Evolutionary conservation across 2,329 filamentous ascomycete genomes (phyloP).

Genomic region (Penicillium sp.): DNA sequence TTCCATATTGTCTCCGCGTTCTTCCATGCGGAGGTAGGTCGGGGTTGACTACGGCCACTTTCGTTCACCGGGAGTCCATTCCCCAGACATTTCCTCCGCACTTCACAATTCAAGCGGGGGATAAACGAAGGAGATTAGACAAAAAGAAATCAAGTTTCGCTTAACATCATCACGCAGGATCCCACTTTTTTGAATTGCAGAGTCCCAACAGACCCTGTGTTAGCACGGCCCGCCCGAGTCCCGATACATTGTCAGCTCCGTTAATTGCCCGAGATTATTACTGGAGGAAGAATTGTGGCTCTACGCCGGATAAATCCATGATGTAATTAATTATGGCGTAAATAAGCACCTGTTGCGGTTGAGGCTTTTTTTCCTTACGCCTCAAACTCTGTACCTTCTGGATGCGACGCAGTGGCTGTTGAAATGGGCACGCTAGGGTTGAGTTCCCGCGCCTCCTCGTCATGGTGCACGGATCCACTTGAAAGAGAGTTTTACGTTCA

Average conservation of each 20-base stretch:
- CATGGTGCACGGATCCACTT: background rate
- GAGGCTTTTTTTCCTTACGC: slow-evolving; percentile 3
- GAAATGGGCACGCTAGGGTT: background rate
- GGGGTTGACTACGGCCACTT: slow-evolving; percentile 1
- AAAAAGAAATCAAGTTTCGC: background rate
- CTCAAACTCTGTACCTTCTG: background rate
- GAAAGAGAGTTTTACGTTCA: background rate
- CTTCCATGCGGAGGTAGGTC: slow-evolving; percentile 3
- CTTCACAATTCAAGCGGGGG: background rate
- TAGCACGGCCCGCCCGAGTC: background rate
- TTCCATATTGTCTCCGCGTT: slow-evolving; percentile 2
- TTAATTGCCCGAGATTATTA: background rate
- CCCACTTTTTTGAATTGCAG: background rate
- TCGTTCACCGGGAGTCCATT: slow-evolving; percentile 11
- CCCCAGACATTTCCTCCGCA: slow-evolving; percentile 9
- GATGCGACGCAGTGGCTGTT: background rate
- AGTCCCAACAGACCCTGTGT: background rate
- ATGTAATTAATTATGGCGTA: background rate
- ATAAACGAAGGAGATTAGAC: background rate
- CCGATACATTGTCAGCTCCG: background rate
- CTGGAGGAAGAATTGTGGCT: background rate
- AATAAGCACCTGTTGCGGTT: background rate
- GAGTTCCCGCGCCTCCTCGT: slow-evolving; percentile 5
- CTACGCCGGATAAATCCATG: background rate
- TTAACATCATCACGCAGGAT: background rate